These are phyloP conservation scores for Hymenoscyphus linearis DNA, from an alignment of 2,329 filamentous ascomycete species.

Conservation along the genomic window DNA sequence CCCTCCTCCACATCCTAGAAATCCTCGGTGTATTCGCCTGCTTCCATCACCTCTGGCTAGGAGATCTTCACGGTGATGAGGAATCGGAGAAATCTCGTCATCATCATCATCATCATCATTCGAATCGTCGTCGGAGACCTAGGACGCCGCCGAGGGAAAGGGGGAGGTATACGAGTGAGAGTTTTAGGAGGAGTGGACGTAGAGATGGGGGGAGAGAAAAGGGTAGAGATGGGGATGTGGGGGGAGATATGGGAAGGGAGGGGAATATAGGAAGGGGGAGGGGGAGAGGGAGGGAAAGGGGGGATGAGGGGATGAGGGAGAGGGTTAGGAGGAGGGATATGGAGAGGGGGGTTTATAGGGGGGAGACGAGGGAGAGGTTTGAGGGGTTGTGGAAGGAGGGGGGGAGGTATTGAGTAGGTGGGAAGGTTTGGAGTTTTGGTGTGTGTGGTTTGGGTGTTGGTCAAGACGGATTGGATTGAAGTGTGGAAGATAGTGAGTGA, in stretches of 20 bases:
- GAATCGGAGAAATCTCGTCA: conserved; percentile 26
- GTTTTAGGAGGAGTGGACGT: too few relatives aligned
- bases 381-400: conserved; percentile 1
- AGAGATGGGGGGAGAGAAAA: neutral
- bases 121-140: too few relatives aligned
- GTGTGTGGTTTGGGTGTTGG: neutral
- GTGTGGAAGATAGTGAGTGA: neutral
- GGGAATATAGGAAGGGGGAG: neutral
- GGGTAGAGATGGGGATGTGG: too few relatives aligned
- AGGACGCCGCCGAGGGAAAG: too few relatives aligned
- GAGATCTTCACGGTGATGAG: conserved; percentile 24
- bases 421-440: too few relatives aligned
- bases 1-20: conserved; percentile 20
- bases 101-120: too few relatives aligned
- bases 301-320: neutral
- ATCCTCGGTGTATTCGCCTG: conserved; percentile 24
- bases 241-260: neutral
- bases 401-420: neutral
- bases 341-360: neutral
- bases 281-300: neutral
- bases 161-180: too few relatives aligned
- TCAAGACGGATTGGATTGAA: neutral
- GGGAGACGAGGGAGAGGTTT: neutral
- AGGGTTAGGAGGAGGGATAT: neutral
- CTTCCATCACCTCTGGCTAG: conserved; percentile 27